phyloP scores from a whole-genome alignment of 2,329 filamentous ascomycete species.

The Diaporthe humulicola region DNA sequence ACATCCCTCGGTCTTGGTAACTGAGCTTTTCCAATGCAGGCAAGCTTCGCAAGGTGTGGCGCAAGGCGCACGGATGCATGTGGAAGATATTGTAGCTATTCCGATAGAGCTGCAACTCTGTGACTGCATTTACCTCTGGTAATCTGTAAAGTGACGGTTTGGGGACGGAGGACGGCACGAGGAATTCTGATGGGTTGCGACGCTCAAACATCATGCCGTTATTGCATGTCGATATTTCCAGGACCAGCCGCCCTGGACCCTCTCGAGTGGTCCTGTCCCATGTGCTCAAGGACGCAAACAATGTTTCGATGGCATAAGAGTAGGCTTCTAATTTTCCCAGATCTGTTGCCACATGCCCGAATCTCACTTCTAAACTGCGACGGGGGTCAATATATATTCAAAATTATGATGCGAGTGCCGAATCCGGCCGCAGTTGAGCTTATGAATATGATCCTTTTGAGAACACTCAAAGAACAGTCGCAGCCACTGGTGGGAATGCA shows the following conservation, averaged over 20 bases:
- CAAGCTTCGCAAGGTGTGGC: neutral
- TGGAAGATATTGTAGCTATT: neutral
- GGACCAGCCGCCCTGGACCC: neutral
- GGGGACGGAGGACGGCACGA: neutral
- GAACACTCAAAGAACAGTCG: neutral
- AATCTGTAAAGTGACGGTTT: no score
- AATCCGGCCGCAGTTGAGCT: neutral
- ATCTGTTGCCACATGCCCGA: neutral
- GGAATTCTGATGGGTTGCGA: neutral
- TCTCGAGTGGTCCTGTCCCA: neutral
- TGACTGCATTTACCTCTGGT: neutral
- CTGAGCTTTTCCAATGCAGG: neutral
- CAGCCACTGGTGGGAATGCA: neutral
- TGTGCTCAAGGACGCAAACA: neutral
- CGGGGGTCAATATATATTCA: neutral
- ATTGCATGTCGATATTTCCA: neutral
- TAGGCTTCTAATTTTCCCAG: neutral
- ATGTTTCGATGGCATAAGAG: neutral
- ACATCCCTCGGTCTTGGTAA: neutral
- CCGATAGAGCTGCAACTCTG: neutral
- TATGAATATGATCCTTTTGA: no score
- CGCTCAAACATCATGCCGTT: no score
- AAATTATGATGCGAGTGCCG: neutral
- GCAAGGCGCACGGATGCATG: neutral
- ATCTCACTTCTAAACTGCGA: neutral